Evolutionary conservation across 352 stramenopile species (phyloP), one percentile per base, ranked within the genome.

Genomic region (Plasmopara halstedii): DNA sequence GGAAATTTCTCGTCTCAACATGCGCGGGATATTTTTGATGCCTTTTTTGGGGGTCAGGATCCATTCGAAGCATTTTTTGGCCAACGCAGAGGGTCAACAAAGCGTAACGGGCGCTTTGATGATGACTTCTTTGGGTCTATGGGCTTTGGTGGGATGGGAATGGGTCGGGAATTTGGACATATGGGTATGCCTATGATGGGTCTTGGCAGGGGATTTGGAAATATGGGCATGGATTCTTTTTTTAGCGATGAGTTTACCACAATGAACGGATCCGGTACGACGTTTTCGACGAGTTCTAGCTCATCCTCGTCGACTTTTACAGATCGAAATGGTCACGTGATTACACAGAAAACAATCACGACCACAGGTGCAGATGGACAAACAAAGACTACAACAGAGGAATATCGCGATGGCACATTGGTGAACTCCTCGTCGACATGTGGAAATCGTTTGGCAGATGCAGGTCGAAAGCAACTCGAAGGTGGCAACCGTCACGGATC

Each of bases 281-380:
- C 58, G 4, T 67, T 61, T 17, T 65, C 65, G 4, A 73, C 80
- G 11, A 69, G 62, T 18, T 59, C 54, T 19, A 88, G 65, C 32
- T 67, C 82, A 26, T 87, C 70, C 37, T 73, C 70, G 50, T 88
- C 80, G 6, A 75, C 67, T 37, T 84, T 67, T 50, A 85, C 64
- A 9, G 75, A 92, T 38, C 73, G 58, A 17, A 84, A 73, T 39
- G 80, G 80, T 6, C 69, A 82, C 27, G 44, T 74, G n/a, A 62
- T 92, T n/a, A 86, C 61, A 5, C 80, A 81, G 47, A 88, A 83
- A 57, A 88, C 75, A 31, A 88, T 64, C 21, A 86, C 74, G 4
- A 88, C 67, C 0, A 63, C 62, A 3, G 69, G 69, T 13, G 22
- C 60, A 0, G 69, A 80, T 46, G 80, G 80, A 18, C 62, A 63